Evolutionary conservation across 2,329 filamentous ascomycete genomes (phyloP), one percentile per base, ranked within the genome.

Genomic region (Aspergillus candidus): DNA sequence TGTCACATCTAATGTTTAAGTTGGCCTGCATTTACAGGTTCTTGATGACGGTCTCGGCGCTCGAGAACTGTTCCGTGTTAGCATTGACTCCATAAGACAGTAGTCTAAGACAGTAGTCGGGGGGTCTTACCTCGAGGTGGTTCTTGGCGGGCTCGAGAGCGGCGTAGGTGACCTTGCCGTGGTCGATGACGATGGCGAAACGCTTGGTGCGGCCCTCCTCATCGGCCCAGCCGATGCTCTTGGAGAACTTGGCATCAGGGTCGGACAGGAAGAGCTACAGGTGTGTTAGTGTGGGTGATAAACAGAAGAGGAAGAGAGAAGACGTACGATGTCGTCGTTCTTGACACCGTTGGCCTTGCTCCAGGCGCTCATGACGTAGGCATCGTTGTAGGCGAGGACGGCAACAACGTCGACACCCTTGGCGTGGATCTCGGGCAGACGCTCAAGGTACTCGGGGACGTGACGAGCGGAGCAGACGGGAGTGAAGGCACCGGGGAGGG

Each of bases 351-450:
- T 91, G 62, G 88, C 88, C 79, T 94, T 94, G 71, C 82, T 84
- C 87, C 87, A 93, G 43, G 86, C 88, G 58, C 81, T 83, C 86
- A 91, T 91, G 67, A 94, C 88, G 64, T 77, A 94, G 52, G 83
- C 74, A 70, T 94, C 89, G 71, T 94, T 94, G 74, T 74, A 84
- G 48, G 88, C 86, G 61, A 94, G 83, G 62, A 93, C 80, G 55
- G 88, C 79, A 59, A 94, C 80, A 51, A 84, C 69, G 69, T 94
- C 88, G 55, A 94, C 85, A 58, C 86, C 88, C 77, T 91, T 91
- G 63, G 73, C 72, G 72, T 82, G 83, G 68, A 94, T 75, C 62
- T 83, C 74, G 41, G 79, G 73, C 55, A 83, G 72, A 66, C 87
- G 83, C 67, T 79, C 70, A 58, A 91, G 79, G 77, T 88, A 94